These are phyloP conservation scores for Schizothecium vesticola DNA, from an alignment of 495 filamentous ascomycete species.

Conservation along the genomic window DNA sequence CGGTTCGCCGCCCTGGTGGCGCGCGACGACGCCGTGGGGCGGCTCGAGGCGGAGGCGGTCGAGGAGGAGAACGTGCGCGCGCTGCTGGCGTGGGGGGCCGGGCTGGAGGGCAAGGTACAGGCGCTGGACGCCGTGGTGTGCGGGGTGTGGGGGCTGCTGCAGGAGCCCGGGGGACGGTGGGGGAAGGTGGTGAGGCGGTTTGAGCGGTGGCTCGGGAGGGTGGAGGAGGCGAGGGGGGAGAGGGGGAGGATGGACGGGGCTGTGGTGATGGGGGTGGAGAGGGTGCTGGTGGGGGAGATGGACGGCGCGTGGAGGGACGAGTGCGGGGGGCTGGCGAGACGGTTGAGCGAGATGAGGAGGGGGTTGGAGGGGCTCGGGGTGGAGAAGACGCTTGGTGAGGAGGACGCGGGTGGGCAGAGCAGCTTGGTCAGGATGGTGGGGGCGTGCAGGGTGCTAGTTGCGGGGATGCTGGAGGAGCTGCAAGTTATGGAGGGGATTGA, in stretches of 20 bases:
- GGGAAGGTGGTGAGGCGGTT: slow-evolving; percentile 43
- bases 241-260: slow-evolving; percentile 12
- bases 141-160: slow-evolving; percentile 46
- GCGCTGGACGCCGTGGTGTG: slow-evolving; percentile 46
- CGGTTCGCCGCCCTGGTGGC: slow-evolving; percentile 37
- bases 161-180: slow-evolving; percentile 47
- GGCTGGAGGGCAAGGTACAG: slow-evolving; percentile 47
- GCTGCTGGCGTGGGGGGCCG: slow-evolving; percentile 27
- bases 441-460: slow-evolving; percentile 35
- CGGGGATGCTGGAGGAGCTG: slow-evolving; percentile 46
- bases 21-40: slow-evolving; percentile 27
- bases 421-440: slow-evolving; percentile 35
- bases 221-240: slow-evolving; percentile 36
- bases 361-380: slow-evolving; percentile 30
- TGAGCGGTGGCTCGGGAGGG: slow-evolving; percentile 45
- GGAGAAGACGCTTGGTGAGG: background rate
- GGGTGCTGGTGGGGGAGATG: slow-evolving; percentile 37
- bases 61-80: slow-evolving; percentile 37
- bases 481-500: slow-evolving; percentile 44
- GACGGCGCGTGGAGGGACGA: slow-evolving; percentile 43
- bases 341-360: slow-evolving; percentile 40
- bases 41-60: slow-evolving; percentile 26
- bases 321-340: slow-evolving; percentile 30
- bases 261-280: slow-evolving; percentile 19
- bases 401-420: slow-evolving; percentile 15